Percentiles rank a stretch among this genome's conserved stretches.
phyloP scores from a whole-genome alignment of 371 early-diverging fungal species.

The Mortierella sp. region DNA sequence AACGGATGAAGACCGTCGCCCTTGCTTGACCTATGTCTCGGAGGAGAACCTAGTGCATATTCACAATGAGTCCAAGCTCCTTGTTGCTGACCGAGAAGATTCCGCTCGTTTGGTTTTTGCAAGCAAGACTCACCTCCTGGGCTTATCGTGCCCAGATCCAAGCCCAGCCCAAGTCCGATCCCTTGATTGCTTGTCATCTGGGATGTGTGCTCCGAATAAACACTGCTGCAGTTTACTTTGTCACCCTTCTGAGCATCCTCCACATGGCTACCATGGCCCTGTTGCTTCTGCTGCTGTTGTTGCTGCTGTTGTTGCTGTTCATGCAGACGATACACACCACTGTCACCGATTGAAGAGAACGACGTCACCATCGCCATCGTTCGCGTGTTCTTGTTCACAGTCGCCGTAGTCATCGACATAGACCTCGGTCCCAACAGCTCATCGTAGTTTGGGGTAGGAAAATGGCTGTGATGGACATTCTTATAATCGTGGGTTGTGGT shows the following conservation, averaged over 20 bases:
- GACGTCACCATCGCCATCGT: too few relatives aligned
- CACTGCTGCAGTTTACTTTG: constrained; percentile 7
- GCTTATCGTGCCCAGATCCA: too few relatives aligned
- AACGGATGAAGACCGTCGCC: too few relatives aligned
- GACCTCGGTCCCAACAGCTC: constrained; percentile 7
- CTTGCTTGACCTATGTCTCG: too few relatives aligned
- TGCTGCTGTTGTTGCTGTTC: constrained; percentile 6
- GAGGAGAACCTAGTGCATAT: too few relatives aligned
- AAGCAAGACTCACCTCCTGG: too few relatives aligned
- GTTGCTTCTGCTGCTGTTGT: background rate
- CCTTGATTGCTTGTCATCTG: background rate
- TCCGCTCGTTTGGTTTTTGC: too few relatives aligned
- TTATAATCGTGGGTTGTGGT: too few relatives aligned
- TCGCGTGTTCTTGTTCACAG: background rate
- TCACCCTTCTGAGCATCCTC: background rate
- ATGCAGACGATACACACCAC: background rate
- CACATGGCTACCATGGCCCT: background rate
- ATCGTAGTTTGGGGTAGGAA: background rate
- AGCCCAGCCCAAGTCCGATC: too few relatives aligned
- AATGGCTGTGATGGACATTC: too few relatives aligned
- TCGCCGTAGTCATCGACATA: constrained; percentile 8
- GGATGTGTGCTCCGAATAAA: constrained; percentile 15
- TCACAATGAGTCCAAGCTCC: too few relatives aligned
- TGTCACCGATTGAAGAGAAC: background rate
- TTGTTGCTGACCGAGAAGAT: too few relatives aligned